A percentile compares a stretch with the other conserved stretches of the same genome.
These are phyloP conservation scores for Pecoramyces ruminantium DNA, from an alignment of 192 early-diverging fungal genomes.

Conservation along the genomic window DNA sequence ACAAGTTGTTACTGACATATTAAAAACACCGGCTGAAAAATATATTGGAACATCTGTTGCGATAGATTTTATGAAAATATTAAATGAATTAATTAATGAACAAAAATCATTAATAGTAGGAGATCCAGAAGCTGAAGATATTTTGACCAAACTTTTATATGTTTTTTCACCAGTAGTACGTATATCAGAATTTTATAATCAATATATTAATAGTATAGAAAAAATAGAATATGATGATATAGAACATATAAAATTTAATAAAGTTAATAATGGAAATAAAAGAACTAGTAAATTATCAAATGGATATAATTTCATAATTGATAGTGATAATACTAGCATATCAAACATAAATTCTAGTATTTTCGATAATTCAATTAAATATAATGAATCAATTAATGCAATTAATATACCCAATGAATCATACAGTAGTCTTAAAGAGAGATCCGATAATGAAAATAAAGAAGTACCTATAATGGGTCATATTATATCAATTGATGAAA, in stretches of 20 bases:
- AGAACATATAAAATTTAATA: background rate
- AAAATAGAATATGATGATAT: background rate
- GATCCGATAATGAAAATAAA: too few species aligned
- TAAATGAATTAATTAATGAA: constrained; percentile 36
- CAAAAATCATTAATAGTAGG: constrained; percentile 34
- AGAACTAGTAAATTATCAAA: background rate
- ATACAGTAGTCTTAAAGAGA: too few species aligned
- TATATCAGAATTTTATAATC: constrained; percentile 32
- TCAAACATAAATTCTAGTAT: background rate
- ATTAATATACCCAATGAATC: too few species aligned
- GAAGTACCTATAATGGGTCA: too few species aligned
- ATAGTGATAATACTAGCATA: background rate
- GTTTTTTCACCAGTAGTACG: constrained; percentile 39
- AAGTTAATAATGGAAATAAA: background rate
- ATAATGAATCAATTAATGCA: too few species aligned
- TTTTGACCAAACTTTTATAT: constrained; percentile 36
- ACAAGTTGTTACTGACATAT: constrained; percentile 23
- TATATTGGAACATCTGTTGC: constrained; percentile 25
- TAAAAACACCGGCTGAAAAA: constrained; percentile 28
- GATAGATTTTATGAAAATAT: constrained; percentile 39
- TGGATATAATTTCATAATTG: background rate
- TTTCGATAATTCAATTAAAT: background rate
- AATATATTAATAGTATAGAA: background rate
- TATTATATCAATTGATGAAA: too few species aligned
- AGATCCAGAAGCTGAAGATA: constrained; percentile 39